Evolutionary conservation across 176 grass and related monocot genomes (phyloP).

Genomic region (Tuctoria greenei): DNA sequence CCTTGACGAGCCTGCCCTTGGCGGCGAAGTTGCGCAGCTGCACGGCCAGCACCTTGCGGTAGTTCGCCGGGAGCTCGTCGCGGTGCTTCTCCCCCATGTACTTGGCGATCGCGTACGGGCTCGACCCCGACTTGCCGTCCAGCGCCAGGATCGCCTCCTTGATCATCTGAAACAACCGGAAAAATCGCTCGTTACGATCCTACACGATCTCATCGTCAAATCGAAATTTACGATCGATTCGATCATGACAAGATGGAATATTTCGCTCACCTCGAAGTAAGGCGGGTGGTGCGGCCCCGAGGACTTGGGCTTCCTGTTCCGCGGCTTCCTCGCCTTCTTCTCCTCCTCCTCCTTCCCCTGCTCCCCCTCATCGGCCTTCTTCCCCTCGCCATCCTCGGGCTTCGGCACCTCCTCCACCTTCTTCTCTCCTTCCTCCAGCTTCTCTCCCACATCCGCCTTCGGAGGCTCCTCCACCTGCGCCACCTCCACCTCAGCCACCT

Average conservation of each 20-base stretch:
- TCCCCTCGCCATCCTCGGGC: too few relatives aligned
- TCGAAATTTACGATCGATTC: too few relatives aligned
- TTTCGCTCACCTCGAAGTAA: constrained; percentile 63
- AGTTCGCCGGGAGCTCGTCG: constrained; percentile 66
- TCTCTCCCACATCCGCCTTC: too few relatives aligned
- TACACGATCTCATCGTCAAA: neutral
- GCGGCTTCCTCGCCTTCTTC: constrained; percentile 25
- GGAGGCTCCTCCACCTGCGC: too few relatives aligned
- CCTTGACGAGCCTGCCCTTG: constrained; percentile 71
- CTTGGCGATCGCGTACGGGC: constrained; percentile 78
- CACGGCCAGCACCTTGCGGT: constrained; percentile 76
- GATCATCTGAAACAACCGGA: constrained; percentile 62
- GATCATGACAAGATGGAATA: neutral
- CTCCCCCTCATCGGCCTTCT: too few relatives aligned
- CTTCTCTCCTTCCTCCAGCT: too few relatives aligned
- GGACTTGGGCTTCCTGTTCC: constrained; percentile 31
- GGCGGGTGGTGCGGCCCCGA: constrained; percentile 51
- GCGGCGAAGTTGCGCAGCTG: constrained; percentile 74
- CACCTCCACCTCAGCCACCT: neutral
- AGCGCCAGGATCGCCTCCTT: constrained; percentile 75
- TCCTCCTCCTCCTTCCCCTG: too few relatives aligned
- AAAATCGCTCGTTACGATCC: too few relatives aligned
- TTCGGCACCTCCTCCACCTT: too few relatives aligned
- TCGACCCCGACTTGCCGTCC: constrained; percentile 61
- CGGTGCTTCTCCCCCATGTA: constrained; percentile 72